Base-by-base conservation (phyloP, 1,284 basidiomycete species). In the Fereydounia khargensis region DNA sequence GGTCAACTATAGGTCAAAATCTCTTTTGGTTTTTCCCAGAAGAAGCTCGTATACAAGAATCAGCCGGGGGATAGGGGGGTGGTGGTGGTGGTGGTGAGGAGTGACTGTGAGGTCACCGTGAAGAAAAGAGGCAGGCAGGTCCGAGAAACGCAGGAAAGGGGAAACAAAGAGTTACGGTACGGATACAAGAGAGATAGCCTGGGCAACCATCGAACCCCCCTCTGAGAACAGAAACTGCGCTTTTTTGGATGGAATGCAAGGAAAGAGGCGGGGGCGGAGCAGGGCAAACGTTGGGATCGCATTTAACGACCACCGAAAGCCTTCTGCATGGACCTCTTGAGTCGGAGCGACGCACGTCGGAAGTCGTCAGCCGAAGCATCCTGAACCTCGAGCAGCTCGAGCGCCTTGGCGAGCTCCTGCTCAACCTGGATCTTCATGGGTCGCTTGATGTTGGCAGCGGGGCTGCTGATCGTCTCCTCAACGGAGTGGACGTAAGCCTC, bases 331-430 rank as follows among this genome's bases (percentile, higher is more conserved):
- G 69, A 60, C 36, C 72, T 64, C 64, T 69, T 69, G 56, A 74
- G 67, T 38, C 72, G 64, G 42, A 74, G 61, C 53, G 69, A 72
- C 39, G 54, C 60, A 32, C 66, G 62, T 35, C 72, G 65, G 70
- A 65, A 73, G 61, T 74, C 72, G 61, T 74, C 72, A 33, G 72
- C 69, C 21, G 62, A 54, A 41, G 70, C 68, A 44, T 70, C 70
- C 52, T 70, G 61, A 35, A 68, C 56, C 63, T 74, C 72, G 55
- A 74, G 68, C n/a, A 73, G 49, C 63, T 74, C 72, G 40, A 74
- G 60, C n/a, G 72, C 72, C 65, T 73, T 74, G 59, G 69, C 70
- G 36, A 74, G 69, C 64, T 74, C 71, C 63, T 72, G 67, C 66
- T 74, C 72, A 39, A 74, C 64, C 62, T 69, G 61, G 58, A 69